Evolutionary conservation across 2,329 filamentous ascomycete species (phyloP), one percentile per base, ranked within the genome.

Genomic region (Rutstroemia sp.): DNA sequence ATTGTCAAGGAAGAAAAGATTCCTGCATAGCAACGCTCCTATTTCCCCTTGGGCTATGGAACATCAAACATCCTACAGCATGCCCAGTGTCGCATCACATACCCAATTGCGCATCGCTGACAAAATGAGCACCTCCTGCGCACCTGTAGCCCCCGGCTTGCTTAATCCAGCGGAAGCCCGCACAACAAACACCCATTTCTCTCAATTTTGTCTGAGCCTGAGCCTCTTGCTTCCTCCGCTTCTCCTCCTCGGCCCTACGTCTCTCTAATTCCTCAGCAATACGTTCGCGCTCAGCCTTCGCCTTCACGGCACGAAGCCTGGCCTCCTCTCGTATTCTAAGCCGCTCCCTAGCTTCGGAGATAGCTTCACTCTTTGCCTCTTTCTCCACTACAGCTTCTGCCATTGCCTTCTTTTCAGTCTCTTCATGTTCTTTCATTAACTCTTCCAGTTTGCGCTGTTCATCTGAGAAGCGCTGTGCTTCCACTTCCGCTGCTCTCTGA

Each of bases 101-200:
- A 4, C 60, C 66, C 49, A 74, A 56, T 48, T 70, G 57, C 39
- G 51, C 66, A 64, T 81, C 71, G 2, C 64, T 64, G 18, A 84
- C 69, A 57, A 65, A 86, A 70, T 89, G 86, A 2, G 64, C 65
- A 0, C 85, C 85, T 0, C 79, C 86, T 0, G 76, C 75, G 70
- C 86, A 89, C 5, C 83, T 69, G 68, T 82, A 90, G 0, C 86
- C 86, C 1, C 63, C 65, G 1, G 2, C 42, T 63, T 85, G 77
- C 62, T 79, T 81, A 25, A 86, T 81, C 86, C 86, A 90, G 0
- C 57, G 54, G 64, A 49, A 90, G 0, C 85, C 86, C 18, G 54
- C 39, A 0, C 74, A 72, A 67, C 86, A 91, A 0, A 69, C 50
- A 0, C 86, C 86, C 72, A 81, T 73, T 1, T 61, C 30, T 61